Conservation (phyloP, 2,329 filamentous ascomycete species). For the Ophiostoma novo-ulmi region DNA sequence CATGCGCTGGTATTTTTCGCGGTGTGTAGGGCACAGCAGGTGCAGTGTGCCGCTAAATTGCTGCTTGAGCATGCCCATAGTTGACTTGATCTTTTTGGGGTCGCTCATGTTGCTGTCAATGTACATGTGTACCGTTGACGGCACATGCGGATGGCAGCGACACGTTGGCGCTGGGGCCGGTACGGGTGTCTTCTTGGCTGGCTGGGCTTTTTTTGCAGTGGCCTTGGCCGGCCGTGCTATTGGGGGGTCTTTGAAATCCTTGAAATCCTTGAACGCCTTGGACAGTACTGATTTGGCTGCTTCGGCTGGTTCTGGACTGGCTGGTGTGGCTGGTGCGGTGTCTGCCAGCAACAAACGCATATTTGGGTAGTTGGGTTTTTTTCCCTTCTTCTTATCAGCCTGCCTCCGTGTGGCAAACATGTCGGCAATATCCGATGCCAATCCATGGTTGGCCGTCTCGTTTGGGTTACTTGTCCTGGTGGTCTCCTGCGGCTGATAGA, state of each 20-base stretch:
- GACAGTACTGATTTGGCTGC: background rate
- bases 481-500: background rate
- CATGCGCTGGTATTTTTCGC: conserved; percentile 14
- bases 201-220: background rate
- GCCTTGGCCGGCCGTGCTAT: background rate
- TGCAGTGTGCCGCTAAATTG: background rate
- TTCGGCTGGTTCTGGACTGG: background rate
- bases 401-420: background rate
- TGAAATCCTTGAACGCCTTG: background rate
- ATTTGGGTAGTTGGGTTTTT: background rate
- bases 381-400: background rate
- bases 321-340: background rate
- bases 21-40: background rate
- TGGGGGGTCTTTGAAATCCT: background rate
- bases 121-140: conserved; percentile 24
- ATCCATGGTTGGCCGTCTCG: background rate
- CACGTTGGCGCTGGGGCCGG: background rate
- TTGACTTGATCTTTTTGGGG: no score
- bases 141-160: conserved; percentile 27
- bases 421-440: background rate
- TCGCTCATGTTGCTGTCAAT: conserved; percentile 21
- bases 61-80: background rate
- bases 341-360: background rate
- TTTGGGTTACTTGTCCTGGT: background rate
- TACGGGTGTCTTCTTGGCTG: background rate